Evolutionary conservation across 805 yeast genomes (phyloP).

Genomic region (Hanseniaspora occidentalis): DNA sequence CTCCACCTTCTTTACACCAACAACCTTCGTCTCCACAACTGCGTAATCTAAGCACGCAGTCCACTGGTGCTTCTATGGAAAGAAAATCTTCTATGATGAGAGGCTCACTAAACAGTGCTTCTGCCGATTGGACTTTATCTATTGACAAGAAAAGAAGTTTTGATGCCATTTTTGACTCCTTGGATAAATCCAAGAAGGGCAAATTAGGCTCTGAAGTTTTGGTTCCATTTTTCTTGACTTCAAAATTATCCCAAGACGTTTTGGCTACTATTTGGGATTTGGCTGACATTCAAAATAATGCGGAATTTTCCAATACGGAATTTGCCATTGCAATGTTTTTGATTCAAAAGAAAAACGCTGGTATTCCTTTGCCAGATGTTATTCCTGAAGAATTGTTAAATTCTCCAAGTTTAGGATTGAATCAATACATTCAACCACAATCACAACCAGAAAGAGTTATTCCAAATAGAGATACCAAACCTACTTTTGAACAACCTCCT

Average conservation of each 20-base stretch:
- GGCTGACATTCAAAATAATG: conserved; percentile 79
- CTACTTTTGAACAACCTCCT: conserved; percentile 17
- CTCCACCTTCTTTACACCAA: conserved; percentile 10
- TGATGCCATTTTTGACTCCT: conserved; percentile 62
- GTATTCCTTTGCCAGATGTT: conserved; percentile 63
- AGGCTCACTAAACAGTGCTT: conserved; percentile 23
- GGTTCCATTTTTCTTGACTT: conserved; percentile 79
- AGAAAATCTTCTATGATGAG: conserved; percentile 4
- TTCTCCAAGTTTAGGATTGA: conserved; percentile 22
- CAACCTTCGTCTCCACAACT: conserved; percentile 13
- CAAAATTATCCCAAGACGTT: conserved; percentile 72
- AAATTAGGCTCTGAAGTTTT: conserved; percentile 63
- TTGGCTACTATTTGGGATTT: conserved; percentile 92
- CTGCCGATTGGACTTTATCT: conserved; percentile 55
- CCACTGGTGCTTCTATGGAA: conserved; percentile 17
- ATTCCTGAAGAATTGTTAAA: conserved; percentile 54
- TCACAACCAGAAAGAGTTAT: conserved; percentile 12
- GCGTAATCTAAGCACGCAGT: conserved; percentile 12
- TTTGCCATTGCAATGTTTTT: conserved; percentile 90
- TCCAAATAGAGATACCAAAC: conserved; percentile 29
- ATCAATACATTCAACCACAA: conserved; percentile 8
- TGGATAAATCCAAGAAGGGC: conserved; percentile 58
- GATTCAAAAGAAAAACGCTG: conserved; percentile 73
- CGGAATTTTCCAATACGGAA: conserved; percentile 66
- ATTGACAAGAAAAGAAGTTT: conserved; percentile 63